Percentiles rank a stretch among this genome's conserved stretches.
Conservation (phyloP, 2,329 filamentous ascomycete genomes). For the Trichoderma sp. region DNA sequence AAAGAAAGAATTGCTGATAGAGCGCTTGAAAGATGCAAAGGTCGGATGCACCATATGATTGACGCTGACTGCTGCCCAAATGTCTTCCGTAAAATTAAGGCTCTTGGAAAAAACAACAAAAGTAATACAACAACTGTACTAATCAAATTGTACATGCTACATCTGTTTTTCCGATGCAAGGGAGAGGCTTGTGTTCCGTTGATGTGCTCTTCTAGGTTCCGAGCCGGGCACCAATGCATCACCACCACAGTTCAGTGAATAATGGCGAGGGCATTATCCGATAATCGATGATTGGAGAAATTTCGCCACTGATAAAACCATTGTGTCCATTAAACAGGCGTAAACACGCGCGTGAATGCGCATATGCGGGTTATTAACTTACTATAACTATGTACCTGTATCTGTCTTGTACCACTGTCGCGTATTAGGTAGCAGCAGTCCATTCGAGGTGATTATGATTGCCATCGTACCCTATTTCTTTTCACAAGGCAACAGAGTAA, state of each 20-base stretch:
- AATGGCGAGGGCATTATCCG: neutral
- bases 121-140: neutral
- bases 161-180: slow-evolving; percentile 4
- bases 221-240: neutral
- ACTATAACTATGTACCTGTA: no score
- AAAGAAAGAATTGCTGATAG: neutral
- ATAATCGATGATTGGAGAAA: neutral
- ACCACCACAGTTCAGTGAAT: neutral
- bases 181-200: neutral
- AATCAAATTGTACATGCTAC: neutral
- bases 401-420: neutral
- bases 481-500: neutral
- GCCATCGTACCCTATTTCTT: neutral
- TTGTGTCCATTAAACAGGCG: neutral
- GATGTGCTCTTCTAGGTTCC: neutral
- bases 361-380: neutral
- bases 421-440: neutral
- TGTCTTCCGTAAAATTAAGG: neutral
- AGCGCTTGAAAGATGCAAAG: neutral
- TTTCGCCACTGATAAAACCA: neutral
- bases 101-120: no score
- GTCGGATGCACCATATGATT: no score
- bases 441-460: neutral
- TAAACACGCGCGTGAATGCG: neutral
- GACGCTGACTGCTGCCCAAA: slow-evolving; percentile 2